A percentile compares a stretch with the other conserved stretches of the same genome.
Evolutionary conservation across 2,329 filamentous ascomycete species (phyloP).

Genomic region (Harringtonia aguacate): DNA sequence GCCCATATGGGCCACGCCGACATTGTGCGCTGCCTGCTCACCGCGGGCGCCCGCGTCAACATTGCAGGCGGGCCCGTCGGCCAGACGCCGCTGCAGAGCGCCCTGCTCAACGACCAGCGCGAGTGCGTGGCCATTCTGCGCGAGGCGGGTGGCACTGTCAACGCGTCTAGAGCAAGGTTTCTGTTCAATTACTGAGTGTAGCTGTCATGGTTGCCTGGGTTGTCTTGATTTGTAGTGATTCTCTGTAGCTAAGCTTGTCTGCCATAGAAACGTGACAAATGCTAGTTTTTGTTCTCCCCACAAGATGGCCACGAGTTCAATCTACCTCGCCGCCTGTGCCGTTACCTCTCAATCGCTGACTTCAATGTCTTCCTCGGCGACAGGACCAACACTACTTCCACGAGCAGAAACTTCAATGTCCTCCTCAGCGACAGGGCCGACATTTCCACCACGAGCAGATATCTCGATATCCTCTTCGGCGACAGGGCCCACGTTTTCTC

Average conservation of each 20-base stretch:
- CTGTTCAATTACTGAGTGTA: neutral
- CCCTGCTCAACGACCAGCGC: neutral
- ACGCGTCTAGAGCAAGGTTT: neutral
- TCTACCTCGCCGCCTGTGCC: neutral
- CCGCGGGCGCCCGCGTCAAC: conserved; percentile 7
- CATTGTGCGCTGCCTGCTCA: conserved; percentile 10
- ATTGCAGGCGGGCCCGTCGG: neutral
- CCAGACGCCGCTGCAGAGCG: conserved; percentile 8
- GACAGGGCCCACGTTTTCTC: neutral
- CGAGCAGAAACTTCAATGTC: neutral
- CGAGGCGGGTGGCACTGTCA: neutral
- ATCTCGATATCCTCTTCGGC: neutral
- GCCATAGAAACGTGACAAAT: no score
- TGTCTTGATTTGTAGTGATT: neutral
- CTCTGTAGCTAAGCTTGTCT: no score
- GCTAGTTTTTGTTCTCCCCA: no score
- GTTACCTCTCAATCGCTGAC: neutral
- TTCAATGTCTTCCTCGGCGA: neutral
- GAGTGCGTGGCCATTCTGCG: neutral
- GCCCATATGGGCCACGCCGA: conserved; percentile 9
- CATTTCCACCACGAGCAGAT: neutral
- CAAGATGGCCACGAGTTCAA: neutral
- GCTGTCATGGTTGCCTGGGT: neutral
- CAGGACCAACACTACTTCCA: neutral
- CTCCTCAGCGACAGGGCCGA: neutral